Evolutionary conservation across 2,329 filamentous ascomycete genomes (phyloP), one percentile per base, ranked within the genome.

Genomic region (Trichoderma breve): DNA sequence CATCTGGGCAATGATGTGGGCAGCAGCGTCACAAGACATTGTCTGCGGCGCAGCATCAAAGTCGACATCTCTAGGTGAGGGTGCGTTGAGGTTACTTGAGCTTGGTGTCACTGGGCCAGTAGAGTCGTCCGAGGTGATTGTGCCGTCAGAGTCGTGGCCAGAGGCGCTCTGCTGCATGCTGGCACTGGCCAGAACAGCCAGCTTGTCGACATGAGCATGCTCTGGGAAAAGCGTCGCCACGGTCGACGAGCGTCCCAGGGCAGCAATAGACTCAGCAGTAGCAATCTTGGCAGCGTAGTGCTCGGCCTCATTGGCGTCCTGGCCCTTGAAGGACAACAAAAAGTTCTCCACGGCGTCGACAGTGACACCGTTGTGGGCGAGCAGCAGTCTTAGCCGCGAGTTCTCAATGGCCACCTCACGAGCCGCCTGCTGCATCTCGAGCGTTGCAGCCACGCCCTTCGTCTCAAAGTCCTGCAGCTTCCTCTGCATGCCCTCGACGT

Each of bases 351-450:
- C 76, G 71, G 84, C 82, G 3, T 76, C 79, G n/a, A 75, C 75
- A 55, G 74, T 72, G 32, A 86, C 81, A 15, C 84, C 84, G 62
- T 79, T 78, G 39, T 80, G 78, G 7, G 78, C 77, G 24, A 87
- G 79, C 71, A 87, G 78, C 51, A 79, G 78, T 15, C 84, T 80
- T 30, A 89, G 78, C 34, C 82, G 77, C 63, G 79, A 79, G 73
- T 89, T 89, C 74, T 87, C 85, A 34, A 82, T 76, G 18, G 83
- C 84, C 21, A 89, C 86, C 70, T 79, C 81, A 26, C 85, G 83
- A 6, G 87, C 87, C 1, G 85, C 85, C 32, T 81, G 81, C 77
- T 89, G 87, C 84, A 89, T 86, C 76, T 86, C 84, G 12, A 84
- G 75, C 3, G 85, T 85, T 5, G 87, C 87, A 70, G 83, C 81